Evolutionary conservation across 78 protist species (phyloP).

Genomic region (Isochrysis galbana): DNA sequence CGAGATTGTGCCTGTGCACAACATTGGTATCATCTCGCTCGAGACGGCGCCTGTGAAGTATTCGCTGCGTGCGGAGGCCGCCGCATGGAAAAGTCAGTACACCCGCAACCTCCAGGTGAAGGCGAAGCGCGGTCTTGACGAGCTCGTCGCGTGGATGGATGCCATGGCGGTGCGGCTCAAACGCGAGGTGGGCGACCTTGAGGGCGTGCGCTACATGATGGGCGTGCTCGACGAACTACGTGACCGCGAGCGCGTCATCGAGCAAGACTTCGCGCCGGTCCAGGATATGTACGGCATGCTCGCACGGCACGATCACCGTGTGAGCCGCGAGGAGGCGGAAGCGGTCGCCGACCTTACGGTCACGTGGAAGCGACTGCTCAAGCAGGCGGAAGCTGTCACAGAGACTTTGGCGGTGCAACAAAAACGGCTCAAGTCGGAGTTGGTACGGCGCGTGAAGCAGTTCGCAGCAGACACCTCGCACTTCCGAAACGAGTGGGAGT

Average conservation of each 20-base stretch:
- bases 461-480: conserved; percentile 18
- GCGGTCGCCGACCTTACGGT: background rate
- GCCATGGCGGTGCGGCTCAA: background rate
- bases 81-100: conserved; percentile 55
- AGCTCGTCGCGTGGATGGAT: background rate
- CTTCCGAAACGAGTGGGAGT: conserved; percentile 60
- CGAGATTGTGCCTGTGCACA: background rate
- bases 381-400: background rate
- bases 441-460: conserved; percentile 27
- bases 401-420: background rate
- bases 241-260: background rate
- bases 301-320: background rate
- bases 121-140: conserved; percentile 28
- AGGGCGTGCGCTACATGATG: conserved; percentile 49
- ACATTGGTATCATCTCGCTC: conserved; percentile 48
- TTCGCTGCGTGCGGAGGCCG: background rate
- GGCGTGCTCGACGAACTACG: background rate
- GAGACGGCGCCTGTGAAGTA: conserved; percentile 56
- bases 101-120: conserved; percentile 29
- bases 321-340: background rate
- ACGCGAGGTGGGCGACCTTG: conserved; percentile 46
- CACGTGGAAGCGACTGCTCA: background rate
- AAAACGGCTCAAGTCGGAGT: background rate
- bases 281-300: conserved; percentile 12
- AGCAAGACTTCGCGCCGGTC: conserved; percentile 16